Evolutionary conservation across 75 land plant species (phyloP), one percentile per base, ranked within the genome.

Genomic region (Gnetum montanum): DNA sequence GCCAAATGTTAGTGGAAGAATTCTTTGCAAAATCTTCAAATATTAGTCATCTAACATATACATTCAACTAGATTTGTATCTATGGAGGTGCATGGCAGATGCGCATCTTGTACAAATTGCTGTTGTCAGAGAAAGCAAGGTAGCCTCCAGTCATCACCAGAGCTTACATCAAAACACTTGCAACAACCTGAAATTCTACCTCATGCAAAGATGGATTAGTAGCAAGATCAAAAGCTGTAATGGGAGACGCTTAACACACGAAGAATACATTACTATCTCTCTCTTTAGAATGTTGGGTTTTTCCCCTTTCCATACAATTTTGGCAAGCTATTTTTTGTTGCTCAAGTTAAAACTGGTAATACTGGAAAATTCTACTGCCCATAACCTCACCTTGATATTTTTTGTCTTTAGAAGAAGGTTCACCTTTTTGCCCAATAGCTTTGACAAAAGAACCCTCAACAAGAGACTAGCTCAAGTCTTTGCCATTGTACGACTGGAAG

Each of bases 291-390:
- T 12, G 12, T 12, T 0, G 31, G 55, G 1, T 19, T 33, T 53
- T 53, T 24, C 18, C 12, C 34, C 34, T n/a, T 53, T 53, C 55
- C 55, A 53, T 3, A 36, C 55, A 19, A 31, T 36, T 53, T 53
- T 36, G 31, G 37, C 11, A 11, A 34, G 4, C 34, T 36, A 18
- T 4, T 15, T 12, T 5, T 41, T 41, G 31, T 53, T 53, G 23
- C 34, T 36, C 15, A 1, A 31, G 8, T 34, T 30, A 8, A 25
- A 31, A 16, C 19, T 34, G 16, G 37, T 26, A 33, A 52, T 24
- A 7, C 36, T 31, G 12, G 55, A n/a, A 12, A 33, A 52, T 19
- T 53, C 55, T 20, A 36, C 16, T 20, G 55, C 3, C 23, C 34
- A 36, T 1, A 8, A 20, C 34, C 55, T 33, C 1, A 15, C 19